phyloP scores from a whole-genome alignment of 2,329 filamentous ascomycete genomes.

The Ophiostoma himal-ulmi region DNA sequence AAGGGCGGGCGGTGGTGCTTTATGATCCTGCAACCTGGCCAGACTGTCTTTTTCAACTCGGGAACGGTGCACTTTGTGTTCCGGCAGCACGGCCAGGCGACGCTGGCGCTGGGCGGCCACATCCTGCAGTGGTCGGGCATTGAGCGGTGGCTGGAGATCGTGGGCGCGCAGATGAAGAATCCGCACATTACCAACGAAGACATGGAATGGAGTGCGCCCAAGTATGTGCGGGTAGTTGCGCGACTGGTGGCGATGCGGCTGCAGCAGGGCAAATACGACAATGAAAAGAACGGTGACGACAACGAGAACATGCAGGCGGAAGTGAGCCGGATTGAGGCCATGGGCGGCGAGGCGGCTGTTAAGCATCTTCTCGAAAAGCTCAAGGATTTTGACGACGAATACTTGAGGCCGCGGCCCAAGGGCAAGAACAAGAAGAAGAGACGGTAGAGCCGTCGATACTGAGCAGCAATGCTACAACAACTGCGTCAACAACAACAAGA shows the following conservation, averaged over 20 bases:
- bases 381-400: constrained; percentile 24
- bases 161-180: constrained; percentile 31
- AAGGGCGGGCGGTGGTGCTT: constrained; percentile 33
- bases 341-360: constrained; percentile 26
- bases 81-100: constrained; percentile 29
- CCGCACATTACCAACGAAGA: constrained; percentile 33
- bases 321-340: background rate
- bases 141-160: constrained; percentile 31
- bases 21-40: constrained; percentile 32
- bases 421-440: constrained; percentile 9
- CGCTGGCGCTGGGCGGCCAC: constrained; percentile 34
- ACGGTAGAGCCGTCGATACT: background rate
- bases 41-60: constrained; percentile 34
- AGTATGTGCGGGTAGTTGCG: constrained; percentile 27
- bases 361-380: constrained; percentile 23
- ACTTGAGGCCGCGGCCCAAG: constrained; percentile 17
- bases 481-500: background rate
- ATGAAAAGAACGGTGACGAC: background rate
- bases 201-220: constrained; percentile 29
- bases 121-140: constrained; percentile 34
- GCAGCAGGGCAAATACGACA: background rate
- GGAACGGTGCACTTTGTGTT: constrained; percentile 36
- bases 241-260: constrained; percentile 25
- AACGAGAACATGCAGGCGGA: background rate
- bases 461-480: background rate